Conservation (phyloP, 257 asterid species). For the Solanum clarkiae region DNA sequence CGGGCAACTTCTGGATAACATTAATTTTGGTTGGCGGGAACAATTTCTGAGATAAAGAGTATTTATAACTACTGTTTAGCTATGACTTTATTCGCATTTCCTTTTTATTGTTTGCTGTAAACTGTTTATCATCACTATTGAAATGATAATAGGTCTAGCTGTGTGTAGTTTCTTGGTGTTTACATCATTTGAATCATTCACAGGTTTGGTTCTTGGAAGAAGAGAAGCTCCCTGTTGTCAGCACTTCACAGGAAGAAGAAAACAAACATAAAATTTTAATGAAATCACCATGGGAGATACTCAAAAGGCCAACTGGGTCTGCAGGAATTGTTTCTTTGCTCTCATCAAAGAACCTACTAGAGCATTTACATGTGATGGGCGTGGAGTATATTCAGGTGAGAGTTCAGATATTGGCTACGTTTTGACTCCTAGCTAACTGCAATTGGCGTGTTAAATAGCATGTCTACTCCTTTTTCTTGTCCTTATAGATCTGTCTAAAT, state of each 20-base stretch:
- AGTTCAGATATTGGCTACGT: not conserved
- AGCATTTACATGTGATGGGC: conserved; percentile 44
- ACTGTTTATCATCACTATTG: not conserved
- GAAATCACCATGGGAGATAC: conserved; percentile 94
- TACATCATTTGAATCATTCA: not conserved
- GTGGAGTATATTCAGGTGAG: conserved; percentile 76
- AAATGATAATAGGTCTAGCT: not conserved
- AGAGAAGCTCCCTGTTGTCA: conserved; percentile 78
- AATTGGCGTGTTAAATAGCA: not conserved
- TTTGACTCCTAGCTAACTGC: not conserved
- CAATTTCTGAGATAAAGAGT: not conserved
- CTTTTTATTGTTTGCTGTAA: not conserved
- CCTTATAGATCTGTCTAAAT: not conserved
- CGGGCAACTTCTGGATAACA: not conserved
- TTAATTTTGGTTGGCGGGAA: not conserved
- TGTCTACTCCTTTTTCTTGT: not conserved
- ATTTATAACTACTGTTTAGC: not conserved
- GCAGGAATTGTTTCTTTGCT: conserved; percentile 62
- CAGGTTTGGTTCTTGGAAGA: conserved; percentile 91
- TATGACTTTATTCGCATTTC: not conserved
- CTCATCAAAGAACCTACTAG: conserved; percentile 53
- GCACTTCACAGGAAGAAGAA: conserved; percentile 28
- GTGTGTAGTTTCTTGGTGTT: not conserved
- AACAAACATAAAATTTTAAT: conserved; percentile 64
- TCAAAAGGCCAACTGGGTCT: conserved; percentile 67